Conservation (phyloP, 2,329 filamentous ascomycete species). For the Lizonia empirigonia region DNA sequence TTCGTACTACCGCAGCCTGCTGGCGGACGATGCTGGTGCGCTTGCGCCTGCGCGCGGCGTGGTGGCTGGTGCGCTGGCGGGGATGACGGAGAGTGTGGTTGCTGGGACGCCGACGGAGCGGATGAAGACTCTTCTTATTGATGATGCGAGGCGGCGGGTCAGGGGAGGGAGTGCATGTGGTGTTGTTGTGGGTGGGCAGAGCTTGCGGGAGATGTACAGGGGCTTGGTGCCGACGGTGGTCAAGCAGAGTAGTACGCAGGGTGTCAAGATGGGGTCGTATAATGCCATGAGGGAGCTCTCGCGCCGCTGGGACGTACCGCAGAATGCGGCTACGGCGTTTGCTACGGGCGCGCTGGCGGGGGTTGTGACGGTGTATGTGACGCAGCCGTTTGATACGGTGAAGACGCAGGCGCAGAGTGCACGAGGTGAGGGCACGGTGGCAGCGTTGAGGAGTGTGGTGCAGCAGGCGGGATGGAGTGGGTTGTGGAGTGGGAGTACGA, state of each 20-base stretch:
- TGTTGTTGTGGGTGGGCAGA: conserved; percentile 48
- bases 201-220: conserved; percentile 52
- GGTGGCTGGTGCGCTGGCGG: conserved; percentile 37
- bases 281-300: conserved; percentile 53
- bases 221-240: conserved; percentile 55
- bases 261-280: conserved; percentile 57
- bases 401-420: conserved; percentile 49
- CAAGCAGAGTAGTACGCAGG: conserved; percentile 57
- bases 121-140: conserved; percentile 43
- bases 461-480: conserved; percentile 29
- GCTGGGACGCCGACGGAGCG: conserved; percentile 42
- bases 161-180: conserved; percentile 23
- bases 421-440: conserved; percentile 30
- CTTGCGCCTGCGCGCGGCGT: conserved; percentile 34
- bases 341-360: conserved; percentile 39
- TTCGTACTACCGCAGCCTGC: conserved; percentile 32
- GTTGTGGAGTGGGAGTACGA: conserved; percentile 41
- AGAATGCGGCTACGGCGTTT: conserved; percentile 34
- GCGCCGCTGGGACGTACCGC: conserved; percentile 23
- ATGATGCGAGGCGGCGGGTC: conserved; percentile 31
- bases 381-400: conserved; percentile 53
- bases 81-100: conserved; percentile 34
- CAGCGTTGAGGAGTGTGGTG: conserved; percentile 32
- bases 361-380: conserved; percentile 48
- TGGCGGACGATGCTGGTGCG: conserved; percentile 34